phyloP scores from a whole-genome alignment of 176 grass and related monocot genomes.

The Eragrostis nindensis region DNA sequence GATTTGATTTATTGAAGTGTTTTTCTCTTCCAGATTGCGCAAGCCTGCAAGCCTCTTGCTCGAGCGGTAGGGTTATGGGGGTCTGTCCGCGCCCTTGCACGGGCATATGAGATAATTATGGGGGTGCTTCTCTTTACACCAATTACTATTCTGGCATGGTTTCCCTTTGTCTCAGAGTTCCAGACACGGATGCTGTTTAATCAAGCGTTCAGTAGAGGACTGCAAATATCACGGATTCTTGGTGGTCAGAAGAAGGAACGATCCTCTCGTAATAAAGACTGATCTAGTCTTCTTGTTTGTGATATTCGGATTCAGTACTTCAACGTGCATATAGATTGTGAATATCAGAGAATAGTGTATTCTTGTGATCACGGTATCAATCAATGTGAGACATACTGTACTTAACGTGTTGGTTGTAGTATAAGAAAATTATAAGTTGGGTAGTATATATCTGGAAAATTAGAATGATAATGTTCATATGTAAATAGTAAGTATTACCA shows the following conservation, averaged over 20 bases:
- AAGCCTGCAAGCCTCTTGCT: constrained; percentile 64
- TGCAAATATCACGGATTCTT: constrained; percentile 95
- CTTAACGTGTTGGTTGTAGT: no score
- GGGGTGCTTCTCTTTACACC: constrained; percentile 74
- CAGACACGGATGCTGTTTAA: constrained; percentile 95
- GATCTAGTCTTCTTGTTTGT: constrained; percentile 7
- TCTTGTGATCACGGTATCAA: constrained; percentile 22
- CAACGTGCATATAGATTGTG: constrained; percentile 9
- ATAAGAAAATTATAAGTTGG: no score
- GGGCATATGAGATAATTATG: constrained; percentile 83
- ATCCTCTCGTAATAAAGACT: constrained; percentile 64
- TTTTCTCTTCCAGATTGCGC: constrained; percentile 67
- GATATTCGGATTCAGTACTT: background rate
- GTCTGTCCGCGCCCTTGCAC: constrained; percentile 78
- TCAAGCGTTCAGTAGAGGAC: constrained; percentile 89
- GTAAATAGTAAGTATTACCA: no score
- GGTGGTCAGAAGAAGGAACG: constrained; percentile 77
- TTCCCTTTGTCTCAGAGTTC: constrained; percentile 87
- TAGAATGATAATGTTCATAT: no score
- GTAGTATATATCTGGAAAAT: no score
- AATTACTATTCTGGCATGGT: constrained; percentile 81
- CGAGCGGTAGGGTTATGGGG: constrained; percentile 62
- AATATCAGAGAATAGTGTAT: constrained; percentile 31
- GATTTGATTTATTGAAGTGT: constrained; percentile 12
- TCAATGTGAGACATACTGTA: no score